Conservation (phyloP, 2,329 filamentous ascomycete genomes). For the Alternaria arborescens region DNA sequence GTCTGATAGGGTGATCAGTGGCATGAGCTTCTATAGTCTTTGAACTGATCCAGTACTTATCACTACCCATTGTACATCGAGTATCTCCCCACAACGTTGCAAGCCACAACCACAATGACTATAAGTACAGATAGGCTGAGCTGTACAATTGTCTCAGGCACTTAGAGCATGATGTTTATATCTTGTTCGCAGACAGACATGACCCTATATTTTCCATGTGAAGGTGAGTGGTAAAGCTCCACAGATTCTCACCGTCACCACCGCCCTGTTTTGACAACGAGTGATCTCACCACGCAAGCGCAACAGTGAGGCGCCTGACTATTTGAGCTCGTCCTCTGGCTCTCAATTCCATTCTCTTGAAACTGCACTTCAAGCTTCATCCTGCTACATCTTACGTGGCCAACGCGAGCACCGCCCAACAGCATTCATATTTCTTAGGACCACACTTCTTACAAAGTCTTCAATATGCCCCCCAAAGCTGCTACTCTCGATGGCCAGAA, state of each 20-base stretch:
- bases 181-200: neutral
- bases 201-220: neutral
- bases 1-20: neutral
- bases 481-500: constrained; percentile 18
- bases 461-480: constrained; percentile 28
- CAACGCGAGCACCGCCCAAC: neutral
- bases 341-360: constrained; percentile 7
- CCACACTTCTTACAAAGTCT: neutral
- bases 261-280: constrained; percentile 4
- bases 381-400: neutral
- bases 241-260: constrained; percentile 16
- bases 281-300: constrained; percentile 14
- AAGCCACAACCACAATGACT: no score
- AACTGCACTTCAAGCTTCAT: constrained; percentile 7
- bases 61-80: neutral
- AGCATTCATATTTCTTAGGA: neutral
- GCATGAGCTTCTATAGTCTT: neutral
- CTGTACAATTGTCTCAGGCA: neutral
- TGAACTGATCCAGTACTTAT: neutral
- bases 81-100: neutral
- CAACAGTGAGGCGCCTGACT: neutral
- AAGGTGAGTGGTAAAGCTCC: constrained; percentile 9
- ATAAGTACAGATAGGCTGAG: neutral
- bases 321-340: constrained; percentile 6
- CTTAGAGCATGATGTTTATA: neutral